phyloP scores from a whole-genome alignment of 2,329 filamentous ascomycete species.

The Hymenoscyphus repandus region DNA sequence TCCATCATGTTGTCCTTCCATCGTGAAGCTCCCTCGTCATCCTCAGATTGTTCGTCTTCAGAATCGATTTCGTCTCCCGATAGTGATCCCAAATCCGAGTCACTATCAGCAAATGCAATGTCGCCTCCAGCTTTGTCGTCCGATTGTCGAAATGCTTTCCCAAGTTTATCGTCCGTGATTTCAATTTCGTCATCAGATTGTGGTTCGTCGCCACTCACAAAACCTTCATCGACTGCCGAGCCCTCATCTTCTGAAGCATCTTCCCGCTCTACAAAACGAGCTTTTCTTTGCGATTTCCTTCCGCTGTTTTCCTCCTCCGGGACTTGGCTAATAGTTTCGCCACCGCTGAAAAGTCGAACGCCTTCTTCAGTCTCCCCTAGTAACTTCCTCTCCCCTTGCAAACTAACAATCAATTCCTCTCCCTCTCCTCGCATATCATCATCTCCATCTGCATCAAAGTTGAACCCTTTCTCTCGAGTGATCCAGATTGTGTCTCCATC shows the following conservation, averaged over 20 bases:
- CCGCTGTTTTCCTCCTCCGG: slow-evolving; percentile 56
- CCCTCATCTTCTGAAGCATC: slow-evolving; percentile 53
- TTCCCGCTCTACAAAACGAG: slow-evolving; percentile 55
- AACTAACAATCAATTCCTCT: slow-evolving; percentile 86
- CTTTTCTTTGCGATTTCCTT: slow-evolving; percentile 52
- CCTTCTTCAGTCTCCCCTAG: slow-evolving; percentile 79
- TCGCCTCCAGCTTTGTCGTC: slow-evolving; percentile 60
- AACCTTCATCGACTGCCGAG: slow-evolving; percentile 47
- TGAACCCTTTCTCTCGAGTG: slow-evolving; percentile 64
- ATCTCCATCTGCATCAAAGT: slow-evolving; percentile 64
- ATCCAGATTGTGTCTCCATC: slow-evolving; percentile 97
- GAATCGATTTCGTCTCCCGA: slow-evolving; percentile 49
- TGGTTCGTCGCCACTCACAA: slow-evolving; percentile 26
- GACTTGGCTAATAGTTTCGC: slow-evolving; percentile 58
- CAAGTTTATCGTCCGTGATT: slow-evolving; percentile 54
- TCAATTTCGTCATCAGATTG: slow-evolving; percentile 50
- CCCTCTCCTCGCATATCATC: slow-evolving; percentile 78
- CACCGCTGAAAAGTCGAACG: slow-evolving; percentile 79
- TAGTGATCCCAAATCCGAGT: slow-evolving; percentile 90
- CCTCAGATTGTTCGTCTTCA: slow-evolving; percentile 34
- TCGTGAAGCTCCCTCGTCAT: slow-evolving; percentile 63
- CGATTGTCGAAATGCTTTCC: slow-evolving; percentile 53
- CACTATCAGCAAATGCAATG: slow-evolving; percentile 88
- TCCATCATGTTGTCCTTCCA: slow-evolving; percentile 89
- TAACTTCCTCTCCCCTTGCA: slow-evolving; percentile 77